These are phyloP conservation scores for Suillus ampliporus DNA, from an alignment of 768 basidiomycete species.

Conservation along the genomic window DNA sequence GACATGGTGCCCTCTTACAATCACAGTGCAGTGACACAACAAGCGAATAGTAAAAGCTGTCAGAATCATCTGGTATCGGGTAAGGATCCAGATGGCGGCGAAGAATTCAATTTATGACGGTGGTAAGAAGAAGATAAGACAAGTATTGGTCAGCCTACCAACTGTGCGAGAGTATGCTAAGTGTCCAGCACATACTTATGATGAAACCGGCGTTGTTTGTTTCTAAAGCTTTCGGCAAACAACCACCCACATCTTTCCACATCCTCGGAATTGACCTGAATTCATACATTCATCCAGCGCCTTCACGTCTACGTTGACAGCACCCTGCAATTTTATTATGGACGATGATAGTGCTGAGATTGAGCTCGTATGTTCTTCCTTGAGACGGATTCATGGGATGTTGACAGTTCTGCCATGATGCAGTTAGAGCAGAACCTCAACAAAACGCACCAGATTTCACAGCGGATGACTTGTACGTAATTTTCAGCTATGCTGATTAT, in stretches of 20 bases:
- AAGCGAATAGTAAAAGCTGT: too few species aligned
- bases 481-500: constrained; percentile 1
- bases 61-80: too few species aligned
- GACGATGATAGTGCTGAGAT: constrained; percentile 77
- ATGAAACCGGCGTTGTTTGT: background rate
- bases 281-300: background rate
- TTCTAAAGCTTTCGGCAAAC: background rate
- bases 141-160: background rate
- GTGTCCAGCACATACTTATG: background rate
- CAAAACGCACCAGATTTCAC: constrained; percentile 85
- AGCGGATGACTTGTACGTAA: constrained; percentile 80
- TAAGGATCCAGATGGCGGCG: too few species aligned
- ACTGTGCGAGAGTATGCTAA: background rate
- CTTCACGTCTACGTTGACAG: background rate
- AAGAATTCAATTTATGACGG: too few species aligned
- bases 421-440: constrained; percentile 88
- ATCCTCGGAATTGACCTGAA: too few species aligned
- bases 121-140: too few species aligned
- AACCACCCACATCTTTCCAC: background rate
- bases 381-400: background rate
- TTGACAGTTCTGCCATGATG: background rate
- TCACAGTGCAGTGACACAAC: too few species aligned
- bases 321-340: constrained; percentile 31
- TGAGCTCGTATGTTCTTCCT: constrained; percentile 56
- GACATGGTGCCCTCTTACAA: too few species aligned